Percentiles rank a stretch among this genome's conserved stretches.
These are phyloP conservation scores for Cladophialophora exuberans DNA, from an alignment of 2,329 filamentous ascomycete species.

Conservation along the genomic window DNA sequence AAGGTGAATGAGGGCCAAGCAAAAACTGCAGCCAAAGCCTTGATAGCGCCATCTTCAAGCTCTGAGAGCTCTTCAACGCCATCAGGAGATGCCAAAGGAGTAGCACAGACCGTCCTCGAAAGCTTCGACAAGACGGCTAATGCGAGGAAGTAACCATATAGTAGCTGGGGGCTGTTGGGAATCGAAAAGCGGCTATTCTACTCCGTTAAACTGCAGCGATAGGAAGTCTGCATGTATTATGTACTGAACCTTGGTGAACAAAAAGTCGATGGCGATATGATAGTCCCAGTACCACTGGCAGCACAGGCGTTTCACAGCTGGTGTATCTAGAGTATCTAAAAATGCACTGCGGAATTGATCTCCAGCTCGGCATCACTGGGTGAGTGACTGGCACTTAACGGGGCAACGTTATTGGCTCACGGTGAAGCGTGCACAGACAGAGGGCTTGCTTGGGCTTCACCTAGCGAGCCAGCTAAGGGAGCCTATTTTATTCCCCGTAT, in stretches of 20 bases:
- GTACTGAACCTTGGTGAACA: background rate
- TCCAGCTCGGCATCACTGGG: background rate
- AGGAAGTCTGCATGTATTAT: slow-evolving; percentile 17
- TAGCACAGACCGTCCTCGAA: slow-evolving; percentile 53
- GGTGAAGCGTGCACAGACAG: no score
- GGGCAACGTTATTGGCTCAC: no score
- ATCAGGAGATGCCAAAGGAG: slow-evolving; percentile 42
- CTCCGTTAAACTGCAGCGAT: slow-evolving; percentile 20
- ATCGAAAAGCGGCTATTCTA: slow-evolving; percentile 13
- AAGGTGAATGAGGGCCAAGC: slow-evolving; percentile 85
- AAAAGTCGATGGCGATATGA: slow-evolving; percentile 21
- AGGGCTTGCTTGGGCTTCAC: no score
- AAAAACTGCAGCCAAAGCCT: slow-evolving; percentile 49
- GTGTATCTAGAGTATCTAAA: no score
- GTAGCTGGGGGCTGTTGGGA: background rate
- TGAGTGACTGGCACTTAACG: no score
- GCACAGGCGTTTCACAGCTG: no score
- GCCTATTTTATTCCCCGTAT: background rate
- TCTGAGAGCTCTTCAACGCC: slow-evolving; percentile 21
- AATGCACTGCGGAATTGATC: background rate
- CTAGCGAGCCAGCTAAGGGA: background rate
- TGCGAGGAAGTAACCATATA: slow-evolving; percentile 35
- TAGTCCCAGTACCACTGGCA: background rate
- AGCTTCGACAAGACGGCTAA: slow-evolving; percentile 51
- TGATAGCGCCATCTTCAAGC: slow-evolving; percentile 14